These are phyloP conservation scores for Rachicladosporium sp. DNA, from an alignment of 2,329 filamentous ascomycete genomes.

Conservation along the genomic window DNA sequence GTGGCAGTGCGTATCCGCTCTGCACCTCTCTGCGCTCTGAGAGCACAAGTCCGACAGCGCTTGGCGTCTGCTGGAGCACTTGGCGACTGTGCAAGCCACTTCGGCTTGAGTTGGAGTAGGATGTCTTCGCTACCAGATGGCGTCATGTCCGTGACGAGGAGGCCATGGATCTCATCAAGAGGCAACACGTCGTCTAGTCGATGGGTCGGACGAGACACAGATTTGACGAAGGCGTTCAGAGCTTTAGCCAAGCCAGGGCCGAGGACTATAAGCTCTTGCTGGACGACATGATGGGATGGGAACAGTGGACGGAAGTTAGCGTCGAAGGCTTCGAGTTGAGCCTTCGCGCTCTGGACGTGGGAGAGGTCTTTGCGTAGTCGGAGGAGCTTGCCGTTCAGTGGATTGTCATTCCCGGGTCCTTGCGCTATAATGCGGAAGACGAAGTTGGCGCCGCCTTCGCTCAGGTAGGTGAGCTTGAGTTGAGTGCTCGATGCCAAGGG, in stretches of 20 bases:
- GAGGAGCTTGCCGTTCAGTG: slow-evolving; percentile 16
- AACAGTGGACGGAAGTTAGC: slow-evolving; percentile 19
- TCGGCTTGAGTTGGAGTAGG: slow-evolving; percentile 33
- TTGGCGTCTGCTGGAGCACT: slow-evolving; percentile 28
- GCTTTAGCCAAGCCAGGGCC: slow-evolving; percentile 9
- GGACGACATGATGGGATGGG: slow-evolving; percentile 17
- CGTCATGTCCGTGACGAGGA: slow-evolving; percentile 26
- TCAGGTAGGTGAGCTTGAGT: slow-evolving; percentile 20
- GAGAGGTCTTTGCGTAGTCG: slow-evolving; percentile 22
- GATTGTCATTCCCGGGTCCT: slow-evolving; percentile 1
- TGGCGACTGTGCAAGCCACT: slow-evolving; percentile 36
- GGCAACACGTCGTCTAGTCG: slow-evolving; percentile 17
- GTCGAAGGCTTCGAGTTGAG: slow-evolving; percentile 17
- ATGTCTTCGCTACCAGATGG: slow-evolving; percentile 12
- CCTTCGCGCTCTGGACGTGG: slow-evolving; percentile 16
- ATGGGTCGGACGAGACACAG: slow-evolving; percentile 12
- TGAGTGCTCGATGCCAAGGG: not conserved
- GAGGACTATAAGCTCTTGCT: slow-evolving; percentile 18
- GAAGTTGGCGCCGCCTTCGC: slow-evolving; percentile 27
- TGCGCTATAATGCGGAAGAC: slow-evolving; percentile 17
- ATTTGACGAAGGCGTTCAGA: slow-evolving; percentile 15
- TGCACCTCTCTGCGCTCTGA: slow-evolving; percentile 25
- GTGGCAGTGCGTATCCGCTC: slow-evolving; percentile 16
- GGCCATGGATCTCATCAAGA: slow-evolving; percentile 14
- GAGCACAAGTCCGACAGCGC: slow-evolving; percentile 35